Conservation (phyloP, 2,329 filamentous ascomycete genomes). For the Diaporthe sp. region DNA sequence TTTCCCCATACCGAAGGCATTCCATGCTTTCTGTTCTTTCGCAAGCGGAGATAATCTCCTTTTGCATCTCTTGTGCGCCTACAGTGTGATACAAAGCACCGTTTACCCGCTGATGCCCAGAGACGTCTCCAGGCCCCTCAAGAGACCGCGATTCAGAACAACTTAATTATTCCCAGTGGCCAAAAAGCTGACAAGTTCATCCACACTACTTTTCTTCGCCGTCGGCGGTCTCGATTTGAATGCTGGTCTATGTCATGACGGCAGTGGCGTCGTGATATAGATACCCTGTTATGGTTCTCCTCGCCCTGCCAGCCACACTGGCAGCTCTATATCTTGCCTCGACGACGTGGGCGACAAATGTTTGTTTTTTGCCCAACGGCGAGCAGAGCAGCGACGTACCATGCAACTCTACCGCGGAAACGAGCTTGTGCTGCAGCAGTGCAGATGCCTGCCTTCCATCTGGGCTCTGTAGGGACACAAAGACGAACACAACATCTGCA, state of each 20-base stretch:
- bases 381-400: conserved; percentile 29
- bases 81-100: background rate
- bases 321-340: conserved; percentile 29
- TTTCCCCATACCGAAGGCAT: background rate
- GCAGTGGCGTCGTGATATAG: background rate
- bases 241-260: background rate
- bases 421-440: conserved; percentile 32
- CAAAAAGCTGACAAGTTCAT: background rate
- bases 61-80: background rate
- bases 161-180: background rate
- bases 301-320: conserved; percentile 26
- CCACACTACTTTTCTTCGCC: background rate
- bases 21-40: background rate
- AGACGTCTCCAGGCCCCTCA: background rate
- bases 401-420: conserved; percentile 7
- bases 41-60: background rate
- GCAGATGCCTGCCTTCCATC: conserved; percentile 29
- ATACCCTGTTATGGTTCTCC: conserved; percentile 26
- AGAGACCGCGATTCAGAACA: background rate
- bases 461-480: conserved; percentile 26
- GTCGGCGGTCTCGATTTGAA: background rate
- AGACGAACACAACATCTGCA: conserved; percentile 11
- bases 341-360: conserved; percentile 4
- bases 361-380: conserved; percentile 23
- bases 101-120: background rate